These are phyloP conservation scores for Solanum phureja DNA, from an alignment of 257 asterid genomes.

Conservation along the genomic window DNA sequence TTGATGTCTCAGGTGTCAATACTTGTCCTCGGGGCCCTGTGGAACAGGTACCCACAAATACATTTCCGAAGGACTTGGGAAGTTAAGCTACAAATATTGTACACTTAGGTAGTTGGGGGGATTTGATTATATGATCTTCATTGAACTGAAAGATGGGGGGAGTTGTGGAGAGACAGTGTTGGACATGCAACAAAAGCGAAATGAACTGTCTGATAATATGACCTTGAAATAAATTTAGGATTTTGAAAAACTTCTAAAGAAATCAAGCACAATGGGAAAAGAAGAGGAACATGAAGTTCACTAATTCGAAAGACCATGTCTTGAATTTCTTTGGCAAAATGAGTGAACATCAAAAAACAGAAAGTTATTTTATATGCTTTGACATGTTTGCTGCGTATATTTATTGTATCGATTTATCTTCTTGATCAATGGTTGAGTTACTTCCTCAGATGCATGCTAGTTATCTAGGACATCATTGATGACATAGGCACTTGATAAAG, in stretches of 20 bases:
- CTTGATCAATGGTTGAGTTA: background rate
- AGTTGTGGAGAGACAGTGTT: background rate
- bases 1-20: constrained; percentile 24
- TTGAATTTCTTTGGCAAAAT: background rate
- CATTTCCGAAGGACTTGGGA: constrained; percentile 5
- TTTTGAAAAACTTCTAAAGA: background rate
- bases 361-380: background rate
- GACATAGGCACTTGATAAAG: background rate
- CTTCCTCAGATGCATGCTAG: background rate
- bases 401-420: background rate
- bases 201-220: no score
- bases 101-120: background rate
- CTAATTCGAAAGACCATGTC: background rate
- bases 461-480: background rate
- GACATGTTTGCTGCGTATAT: background rate
- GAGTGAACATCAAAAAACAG: background rate
- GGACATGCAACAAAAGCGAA: background rate
- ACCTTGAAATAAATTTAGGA: no score
- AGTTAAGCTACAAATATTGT: constrained; percentile 4
- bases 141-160: background rate
- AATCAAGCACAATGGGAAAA: background rate
- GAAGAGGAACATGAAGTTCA: background rate
- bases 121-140: background rate
- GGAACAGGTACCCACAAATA: constrained; percentile 30
- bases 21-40: constrained; percentile 23